A percentile compares a stretch with the other conserved stretches of the same genome.
phyloP scores from a whole-genome alignment of 768 basidiomycete species.

The Wakefieldia striispora region DNA sequence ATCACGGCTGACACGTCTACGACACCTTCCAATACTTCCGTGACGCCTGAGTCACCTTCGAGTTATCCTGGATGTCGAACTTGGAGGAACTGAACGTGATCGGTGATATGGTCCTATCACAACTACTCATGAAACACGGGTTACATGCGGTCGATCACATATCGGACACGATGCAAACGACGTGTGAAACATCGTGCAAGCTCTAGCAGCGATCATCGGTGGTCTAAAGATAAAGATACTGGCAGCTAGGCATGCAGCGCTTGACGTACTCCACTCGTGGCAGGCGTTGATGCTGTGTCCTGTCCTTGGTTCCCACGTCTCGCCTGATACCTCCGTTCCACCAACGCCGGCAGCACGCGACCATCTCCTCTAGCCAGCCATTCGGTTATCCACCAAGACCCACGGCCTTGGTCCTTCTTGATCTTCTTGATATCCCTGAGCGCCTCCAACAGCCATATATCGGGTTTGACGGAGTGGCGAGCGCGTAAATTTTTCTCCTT shows the following conservation, averaged over 20 bases:
- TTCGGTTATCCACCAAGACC: constrained; percentile 27
- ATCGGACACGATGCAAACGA: too few relatives aligned
- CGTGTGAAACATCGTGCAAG: not conserved
- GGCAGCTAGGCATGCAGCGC: constrained; percentile 6
- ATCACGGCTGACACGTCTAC: too few relatives aligned
- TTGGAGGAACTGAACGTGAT: not conserved
- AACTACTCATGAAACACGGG: not conserved
- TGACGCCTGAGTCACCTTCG: too few relatives aligned
- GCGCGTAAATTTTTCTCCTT: constrained; percentile 18
- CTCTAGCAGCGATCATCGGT: not conserved
- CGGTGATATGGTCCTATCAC: not conserved
- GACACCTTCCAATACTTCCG: not conserved
- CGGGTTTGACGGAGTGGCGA: constrained; percentile 31
- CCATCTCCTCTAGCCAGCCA: constrained; percentile 25
- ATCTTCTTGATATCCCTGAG: constrained; percentile 36
- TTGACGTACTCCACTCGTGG: not conserved
- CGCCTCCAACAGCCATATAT: constrained; percentile 38
- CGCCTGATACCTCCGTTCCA: constrained; percentile 15
- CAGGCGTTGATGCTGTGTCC: constrained; percentile 1
- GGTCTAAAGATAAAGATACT: constrained; percentile 4
- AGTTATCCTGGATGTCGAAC: too few relatives aligned
- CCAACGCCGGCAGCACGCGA: constrained; percentile 17
- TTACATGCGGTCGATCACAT: too few relatives aligned
- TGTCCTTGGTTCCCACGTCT: constrained; percentile 3
- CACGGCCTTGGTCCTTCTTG: constrained; percentile 29